Evolutionary conservation across 371 early-diverging fungal genomes (phyloP).

Genomic region (Thermomucor indicae-seudaticae): DNA sequence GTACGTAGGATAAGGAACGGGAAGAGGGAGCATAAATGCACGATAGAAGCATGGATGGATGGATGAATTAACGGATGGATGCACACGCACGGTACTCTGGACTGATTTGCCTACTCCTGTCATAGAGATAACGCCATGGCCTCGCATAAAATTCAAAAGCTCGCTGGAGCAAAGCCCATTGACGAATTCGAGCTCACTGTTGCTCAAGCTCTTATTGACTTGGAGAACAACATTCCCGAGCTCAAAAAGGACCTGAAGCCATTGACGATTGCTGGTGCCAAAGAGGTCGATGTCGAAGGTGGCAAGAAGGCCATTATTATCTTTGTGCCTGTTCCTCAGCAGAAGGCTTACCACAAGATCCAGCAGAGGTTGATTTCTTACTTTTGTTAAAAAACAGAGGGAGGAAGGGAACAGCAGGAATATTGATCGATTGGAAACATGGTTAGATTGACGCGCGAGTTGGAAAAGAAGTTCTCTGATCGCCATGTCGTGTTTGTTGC

Average conservation of each 20-base stretch:
- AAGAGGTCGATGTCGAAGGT: slow-evolving; percentile 92
- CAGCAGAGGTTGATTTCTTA: slow-evolving; percentile 66
- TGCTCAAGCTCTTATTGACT: slow-evolving; percentile 94
- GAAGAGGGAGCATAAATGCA: too few relatives aligned
- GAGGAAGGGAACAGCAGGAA: too few relatives aligned
- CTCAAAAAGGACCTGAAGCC: slow-evolving; percentile 93
- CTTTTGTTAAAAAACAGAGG: too few relatives aligned
- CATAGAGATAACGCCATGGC: too few relatives aligned
- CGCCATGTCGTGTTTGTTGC: slow-evolving; percentile 96
- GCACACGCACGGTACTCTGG: too few relatives aligned
- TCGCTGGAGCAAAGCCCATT: slow-evolving; percentile 69
- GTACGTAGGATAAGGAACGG: too few relatives aligned
- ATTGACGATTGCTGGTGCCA: slow-evolving; percentile 90
- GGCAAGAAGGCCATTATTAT: slow-evolving; percentile 96
- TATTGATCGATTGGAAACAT: not conserved
- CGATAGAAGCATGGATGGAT: too few relatives aligned
- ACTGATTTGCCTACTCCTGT: too few relatives aligned
- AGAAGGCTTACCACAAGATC: slow-evolving; percentile 93
- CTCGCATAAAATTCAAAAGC: slow-evolving; percentile 75
- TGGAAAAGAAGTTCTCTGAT: slow-evolving; percentile 99
- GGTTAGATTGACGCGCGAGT: slow-evolving; percentile 87
- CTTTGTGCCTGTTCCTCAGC: slow-evolving; percentile 93
- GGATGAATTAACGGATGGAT: too few relatives aligned
- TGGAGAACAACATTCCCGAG: slow-evolving; percentile 92
- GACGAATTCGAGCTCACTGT: slow-evolving; percentile 92